Conservation (phyloP, 2,329 filamentous ascomycete genomes). For the Dactylellina leptospora region DNA sequence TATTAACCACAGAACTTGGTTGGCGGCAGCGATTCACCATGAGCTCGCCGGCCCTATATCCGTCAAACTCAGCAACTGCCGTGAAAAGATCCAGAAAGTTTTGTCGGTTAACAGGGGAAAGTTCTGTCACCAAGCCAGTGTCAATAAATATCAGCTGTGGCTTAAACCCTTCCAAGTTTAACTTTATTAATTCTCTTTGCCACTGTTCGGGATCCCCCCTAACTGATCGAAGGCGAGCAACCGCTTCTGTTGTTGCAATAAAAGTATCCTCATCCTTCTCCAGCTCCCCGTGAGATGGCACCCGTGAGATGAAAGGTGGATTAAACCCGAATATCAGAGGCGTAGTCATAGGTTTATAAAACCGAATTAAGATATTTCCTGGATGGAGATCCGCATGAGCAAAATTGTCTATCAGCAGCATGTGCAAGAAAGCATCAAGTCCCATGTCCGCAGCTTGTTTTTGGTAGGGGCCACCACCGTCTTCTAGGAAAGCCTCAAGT, state of each 20-base stretch:
- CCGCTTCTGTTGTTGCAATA: constrained; percentile 87
- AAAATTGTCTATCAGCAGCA: constrained; percentile 97
- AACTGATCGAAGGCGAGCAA: constrained; percentile 79
- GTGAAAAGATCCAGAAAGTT: constrained; percentile 98
- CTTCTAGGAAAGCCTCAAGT: constrained; percentile 85
- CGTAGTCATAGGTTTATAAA: constrained; percentile 80
- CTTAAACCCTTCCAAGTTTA: constrained; percentile 86
- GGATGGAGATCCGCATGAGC: constrained; percentile 95
- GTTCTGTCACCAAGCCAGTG: constrained; percentile 90
- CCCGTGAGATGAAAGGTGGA: constrained; percentile 56
- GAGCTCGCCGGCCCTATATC: constrained; percentile 89
- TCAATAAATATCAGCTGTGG: constrained; percentile 98
- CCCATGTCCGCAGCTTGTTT: constrained; percentile 94
- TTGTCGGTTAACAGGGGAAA: constrained; percentile 82
- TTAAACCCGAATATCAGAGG: constrained; percentile 69
- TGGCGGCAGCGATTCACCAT: constrained; percentile 97
- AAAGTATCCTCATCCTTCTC: constrained; percentile 63
- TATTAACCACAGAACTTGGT: constrained; percentile 85
- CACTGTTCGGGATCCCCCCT: constrained; percentile 74
- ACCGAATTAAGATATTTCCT: constrained; percentile 99
- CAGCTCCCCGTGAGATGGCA: background rate
- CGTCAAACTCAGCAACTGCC: constrained; percentile 93
- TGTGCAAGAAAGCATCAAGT: constrained; percentile 92
- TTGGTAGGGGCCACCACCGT: constrained; percentile 90
- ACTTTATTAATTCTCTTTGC: constrained; percentile 75